Conservation (phyloP, 2,329 filamentous ascomycete species). For the Coniochaeta ligniaria region DNA sequence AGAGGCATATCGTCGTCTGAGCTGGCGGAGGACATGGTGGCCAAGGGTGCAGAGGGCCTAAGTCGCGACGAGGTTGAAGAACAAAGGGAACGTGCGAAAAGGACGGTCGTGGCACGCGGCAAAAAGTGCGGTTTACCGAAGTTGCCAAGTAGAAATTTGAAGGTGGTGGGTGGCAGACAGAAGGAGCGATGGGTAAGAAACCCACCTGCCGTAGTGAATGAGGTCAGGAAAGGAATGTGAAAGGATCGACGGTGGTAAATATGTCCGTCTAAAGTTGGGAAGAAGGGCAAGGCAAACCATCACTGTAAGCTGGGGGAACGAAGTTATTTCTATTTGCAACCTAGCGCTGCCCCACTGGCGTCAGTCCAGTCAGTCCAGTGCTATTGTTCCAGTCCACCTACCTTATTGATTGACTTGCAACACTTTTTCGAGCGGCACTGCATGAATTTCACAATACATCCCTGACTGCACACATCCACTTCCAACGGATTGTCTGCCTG, state of each 20-base stretch:
- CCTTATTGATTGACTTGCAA: not conserved
- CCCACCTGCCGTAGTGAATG: constrained; percentile 15
- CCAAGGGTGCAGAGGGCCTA: not conserved
- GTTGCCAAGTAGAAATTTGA: not conserved
- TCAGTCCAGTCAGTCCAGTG: not conserved
- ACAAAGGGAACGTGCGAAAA: constrained; percentile 4
- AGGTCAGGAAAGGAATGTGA: constrained; percentile 14
- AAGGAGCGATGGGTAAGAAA: constrained; percentile 17
- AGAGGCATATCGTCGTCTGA: constrained; percentile 84
- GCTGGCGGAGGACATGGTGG: constrained; percentile 44
- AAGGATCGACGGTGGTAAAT: constrained; percentile 7
- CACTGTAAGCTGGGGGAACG: not conserved
- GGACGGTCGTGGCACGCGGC: constrained; percentile 3
- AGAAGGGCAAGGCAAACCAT: constrained; percentile 16
- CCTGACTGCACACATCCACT: too few relatives aligned
- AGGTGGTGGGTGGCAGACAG: constrained; percentile 10
- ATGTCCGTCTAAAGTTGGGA: constrained; percentile 9
- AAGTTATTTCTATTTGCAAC: constrained; percentile 1
- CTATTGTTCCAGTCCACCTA: not conserved
- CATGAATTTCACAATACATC: too few relatives aligned
- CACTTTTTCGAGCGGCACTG: too few relatives aligned
- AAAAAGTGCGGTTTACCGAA: not conserved
- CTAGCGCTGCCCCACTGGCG: not conserved
- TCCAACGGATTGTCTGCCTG: too few relatives aligned
- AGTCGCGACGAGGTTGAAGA: constrained; percentile 1